These are phyloP conservation scores for Neovahlkampfia damariscottae DNA, from an alignment of 78 protist genomes.

Conservation along the genomic window DNA sequence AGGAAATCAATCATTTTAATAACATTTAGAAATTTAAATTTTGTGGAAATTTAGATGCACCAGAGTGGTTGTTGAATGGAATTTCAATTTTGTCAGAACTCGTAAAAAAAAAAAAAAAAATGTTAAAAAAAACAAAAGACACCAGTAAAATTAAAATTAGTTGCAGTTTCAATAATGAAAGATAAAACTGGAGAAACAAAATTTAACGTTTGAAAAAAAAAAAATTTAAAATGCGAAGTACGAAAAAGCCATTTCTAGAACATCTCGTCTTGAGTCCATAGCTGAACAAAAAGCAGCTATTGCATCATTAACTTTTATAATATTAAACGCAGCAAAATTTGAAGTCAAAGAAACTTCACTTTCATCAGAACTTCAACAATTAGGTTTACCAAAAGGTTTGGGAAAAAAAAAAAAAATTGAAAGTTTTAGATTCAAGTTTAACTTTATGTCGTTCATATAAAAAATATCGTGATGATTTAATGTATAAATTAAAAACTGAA, in stretches of 20 bases:
- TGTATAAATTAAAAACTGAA: neutral
- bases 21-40: conserved; percentile 53
- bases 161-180: neutral
- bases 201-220: too few relatives aligned
- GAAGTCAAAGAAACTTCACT: conserved; percentile 42
- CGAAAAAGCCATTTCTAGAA: neutral
- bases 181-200: neutral
- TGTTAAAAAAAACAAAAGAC: too few relatives aligned
- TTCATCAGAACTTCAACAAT: conserved; percentile 62
- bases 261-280: neutral
- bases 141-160: conserved; percentile 19
- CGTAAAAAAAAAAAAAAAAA: too few relatives aligned
- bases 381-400: conserved; percentile 71
- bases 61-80: conserved; percentile 69
- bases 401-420: too few relatives aligned
- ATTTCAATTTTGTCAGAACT: conserved; percentile 44
- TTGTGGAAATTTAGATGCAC: conserved; percentile 74
- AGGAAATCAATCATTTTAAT: neutral
- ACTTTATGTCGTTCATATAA: conserved; percentile 31
- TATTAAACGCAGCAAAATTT: conserved; percentile 43
- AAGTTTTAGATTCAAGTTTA: conserved; percentile 35
- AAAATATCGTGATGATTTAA: neutral
- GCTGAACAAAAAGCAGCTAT: conserved; percentile 48
- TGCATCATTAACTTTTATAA: conserved; percentile 61
- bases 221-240: too few relatives aligned